Base-by-base conservation (phyloP, 495 filamentous ascomycete species). In the Penicillium alfredii region DNA sequence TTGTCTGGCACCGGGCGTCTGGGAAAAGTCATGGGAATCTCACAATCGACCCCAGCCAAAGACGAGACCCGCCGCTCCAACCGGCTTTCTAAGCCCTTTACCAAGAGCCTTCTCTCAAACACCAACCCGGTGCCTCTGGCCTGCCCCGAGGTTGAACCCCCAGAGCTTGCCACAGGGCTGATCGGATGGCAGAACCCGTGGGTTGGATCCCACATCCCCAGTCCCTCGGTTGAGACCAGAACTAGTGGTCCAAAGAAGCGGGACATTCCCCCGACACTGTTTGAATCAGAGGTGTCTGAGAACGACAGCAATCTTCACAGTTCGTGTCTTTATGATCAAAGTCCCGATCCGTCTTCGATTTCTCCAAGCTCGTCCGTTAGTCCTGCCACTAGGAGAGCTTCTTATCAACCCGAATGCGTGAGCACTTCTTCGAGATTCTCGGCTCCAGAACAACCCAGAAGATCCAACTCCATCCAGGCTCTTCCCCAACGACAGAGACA, bases 41-140 rank as follows among this genome's bases (percentile, higher is more conserved):
- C 46, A 29, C 53, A 61, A 38, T 70, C 66, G 17, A 55, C 45
- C 12, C 44, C 43, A 43, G 55, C 47, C 26, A 61, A 52, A 54
- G 49, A 63, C 24, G 66, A 69, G 35, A 58, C 44, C 22, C 54
- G 53, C 35, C 59, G 55, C 24, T 48, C 55, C 15, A 68, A 63
- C 21, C 60, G 66, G 19, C 51, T 70, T 29, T 69, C 67, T 16
- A 73, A 73, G 26, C 66, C 69, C 12, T 53, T 58, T 14, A 58
- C 60, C 8, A 63, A 56, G 30, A 50, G 47, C 13, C 15, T 50
- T 37, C 11, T 10, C 35, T 26, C 29, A 26, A 5, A 46, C 30
- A 43, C 20, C 33, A 32, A 34, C 40, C 15, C 27, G 34, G 33
- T 32, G 18, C 31, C 44, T 4, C 18, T 19, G 1, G 20, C 35